A percentile compares a stretch with the other conserved stretches of the same genome.
These are phyloP conservation scores for Aspergillus sp. DNA, from an alignment of 2,329 filamentous ascomycete species.

Conservation along the genomic window DNA sequence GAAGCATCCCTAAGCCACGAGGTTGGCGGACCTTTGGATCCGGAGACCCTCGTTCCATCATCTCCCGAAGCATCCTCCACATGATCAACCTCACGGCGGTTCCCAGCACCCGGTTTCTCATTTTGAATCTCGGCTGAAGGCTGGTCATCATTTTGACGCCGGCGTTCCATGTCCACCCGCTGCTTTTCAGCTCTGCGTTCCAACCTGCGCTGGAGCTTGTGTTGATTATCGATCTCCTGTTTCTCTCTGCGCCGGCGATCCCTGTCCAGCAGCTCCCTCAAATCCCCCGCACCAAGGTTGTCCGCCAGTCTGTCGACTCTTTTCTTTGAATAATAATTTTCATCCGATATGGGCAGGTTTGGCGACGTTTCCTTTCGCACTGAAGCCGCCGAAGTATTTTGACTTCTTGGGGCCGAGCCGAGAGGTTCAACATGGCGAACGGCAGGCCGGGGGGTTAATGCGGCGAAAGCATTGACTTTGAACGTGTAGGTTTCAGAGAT, in stretches of 20 bases:
- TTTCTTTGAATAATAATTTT: constrained; percentile 52
- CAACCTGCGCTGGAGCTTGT: constrained; percentile 44
- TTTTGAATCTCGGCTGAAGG: constrained; percentile 3
- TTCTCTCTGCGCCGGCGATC: constrained; percentile 72
- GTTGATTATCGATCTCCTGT: constrained; percentile 61
- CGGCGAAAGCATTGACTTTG: constrained; percentile 68
- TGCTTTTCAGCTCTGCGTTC: constrained; percentile 44
- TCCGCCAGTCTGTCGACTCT: constrained; percentile 65
- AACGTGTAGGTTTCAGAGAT: constrained; percentile 67
- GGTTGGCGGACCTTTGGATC: constrained; percentile 7
- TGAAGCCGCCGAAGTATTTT: constrained; percentile 40
- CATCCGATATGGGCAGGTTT: constrained; percentile 51
- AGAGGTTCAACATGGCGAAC: constrained; percentile 63
- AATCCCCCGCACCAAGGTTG: constrained; percentile 69
- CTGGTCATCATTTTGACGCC: constrained; percentile 3
- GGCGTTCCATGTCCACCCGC: constrained; percentile 44
- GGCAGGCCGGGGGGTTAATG: constrained; percentile 77
- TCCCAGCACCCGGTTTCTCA: constrained; percentile 2
- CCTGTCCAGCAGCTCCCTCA: constrained; percentile 83
- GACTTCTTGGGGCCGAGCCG: constrained; percentile 39
- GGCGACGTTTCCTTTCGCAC: constrained; percentile 44
- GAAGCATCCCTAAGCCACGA: constrained; percentile 28
- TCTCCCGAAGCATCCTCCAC: constrained; percentile 5
- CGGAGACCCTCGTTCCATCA: constrained; percentile 5
- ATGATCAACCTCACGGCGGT: constrained; percentile 5